These are phyloP conservation scores for Tuber indicum DNA, from an alignment of 495 filamentous ascomycete species.

Conservation along the genomic window DNA sequence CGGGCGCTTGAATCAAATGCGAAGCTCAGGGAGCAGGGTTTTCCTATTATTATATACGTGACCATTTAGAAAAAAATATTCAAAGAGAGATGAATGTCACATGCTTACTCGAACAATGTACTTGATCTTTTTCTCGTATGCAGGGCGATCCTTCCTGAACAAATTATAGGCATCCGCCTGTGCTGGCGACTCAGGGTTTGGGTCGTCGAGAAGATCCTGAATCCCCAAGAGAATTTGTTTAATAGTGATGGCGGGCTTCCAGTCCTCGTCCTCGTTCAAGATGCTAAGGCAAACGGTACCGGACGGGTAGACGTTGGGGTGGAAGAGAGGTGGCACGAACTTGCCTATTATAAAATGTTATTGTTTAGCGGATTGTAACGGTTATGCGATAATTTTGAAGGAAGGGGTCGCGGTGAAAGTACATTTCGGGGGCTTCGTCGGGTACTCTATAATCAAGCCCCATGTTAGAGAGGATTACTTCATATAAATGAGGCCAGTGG, in stretches of 20 bases:
- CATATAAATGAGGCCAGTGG: conserved; percentile 14
- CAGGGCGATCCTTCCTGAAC: conserved; percentile 79
- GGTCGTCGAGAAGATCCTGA: conserved; percentile 90
- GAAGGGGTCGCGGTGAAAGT: conserved; percentile 40
- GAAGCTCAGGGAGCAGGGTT: conserved; percentile 32
- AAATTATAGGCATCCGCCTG: conserved; percentile 97
- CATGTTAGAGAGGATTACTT: conserved; percentile 11
- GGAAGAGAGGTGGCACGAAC: conserved; percentile 92
- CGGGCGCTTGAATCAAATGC: background rate
- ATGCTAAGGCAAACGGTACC: conserved; percentile 97
- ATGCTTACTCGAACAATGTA: conserved; percentile 57
- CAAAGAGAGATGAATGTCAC: background rate
- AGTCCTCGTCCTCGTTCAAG: conserved; percentile 96
- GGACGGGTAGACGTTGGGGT: conserved; percentile 97
- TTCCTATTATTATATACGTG: conserved; percentile 18
- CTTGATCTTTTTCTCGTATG: conserved; percentile 82
- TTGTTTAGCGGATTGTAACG: conserved; percentile 3
- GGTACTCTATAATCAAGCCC: conserved; percentile 68
- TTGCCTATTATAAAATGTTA: conserved; percentile 59
- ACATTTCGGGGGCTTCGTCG: conserved; percentile 99
- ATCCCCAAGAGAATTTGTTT: conserved; percentile 95
- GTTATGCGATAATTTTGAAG: background rate
- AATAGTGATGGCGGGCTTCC: conserved; percentile 96
- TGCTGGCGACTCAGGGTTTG: conserved; percentile 92
- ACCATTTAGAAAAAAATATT: background rate